Percentiles rank a stretch among this genome's conserved stretches.
Evolutionary conservation across 1,284 basidiomycete species (phyloP).

Genomic region (Xerocomus minutiporus): DNA sequence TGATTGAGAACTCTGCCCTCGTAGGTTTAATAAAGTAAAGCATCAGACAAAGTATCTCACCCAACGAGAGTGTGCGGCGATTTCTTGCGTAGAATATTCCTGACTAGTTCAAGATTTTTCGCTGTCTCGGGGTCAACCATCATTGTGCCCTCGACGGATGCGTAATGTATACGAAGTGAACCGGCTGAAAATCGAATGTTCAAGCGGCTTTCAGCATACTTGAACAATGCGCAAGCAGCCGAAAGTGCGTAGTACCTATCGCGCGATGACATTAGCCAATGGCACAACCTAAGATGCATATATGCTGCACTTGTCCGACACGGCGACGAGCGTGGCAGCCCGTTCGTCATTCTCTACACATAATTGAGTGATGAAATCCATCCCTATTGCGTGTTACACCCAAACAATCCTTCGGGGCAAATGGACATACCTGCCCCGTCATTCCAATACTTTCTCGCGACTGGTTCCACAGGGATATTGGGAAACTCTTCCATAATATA

Average conservation of each 20-base stretch:
- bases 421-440: slow-evolving; percentile 57
- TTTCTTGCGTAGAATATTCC: slow-evolving; percentile 63
- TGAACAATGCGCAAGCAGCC: slow-evolving; percentile 81
- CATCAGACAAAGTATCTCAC: slow-evolving; percentile 39
- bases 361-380: slow-evolving; percentile 72
- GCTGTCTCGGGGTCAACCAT: slow-evolving; percentile 88
- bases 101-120: slow-evolving; percentile 82
- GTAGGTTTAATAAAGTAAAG: not conserved
- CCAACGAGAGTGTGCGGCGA: slow-evolving; percentile 68
- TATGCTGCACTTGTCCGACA: slow-evolving; percentile 65
- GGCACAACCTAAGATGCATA: slow-evolving; percentile 24
- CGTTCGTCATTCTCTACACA: slow-evolving; percentile 74
- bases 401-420: not conserved
- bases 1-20: slow-evolving; percentile 61
- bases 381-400: slow-evolving; percentile 45
- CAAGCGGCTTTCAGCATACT: slow-evolving; percentile 63
- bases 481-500: slow-evolving; percentile 75
- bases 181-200: slow-evolving; percentile 65
- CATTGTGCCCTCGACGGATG: slow-evolving; percentile 83
- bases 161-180: slow-evolving; percentile 78
- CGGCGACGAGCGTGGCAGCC: slow-evolving; percentile 68
- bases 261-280: slow-evolving; percentile 9
- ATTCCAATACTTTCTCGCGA: slow-evolving; percentile 80
- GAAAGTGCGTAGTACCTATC: slow-evolving; percentile 83
- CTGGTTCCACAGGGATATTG: slow-evolving; percentile 57